Conservation (phyloP, 352 stramenopile species). For the Paralagenidium karlingii region DNA sequence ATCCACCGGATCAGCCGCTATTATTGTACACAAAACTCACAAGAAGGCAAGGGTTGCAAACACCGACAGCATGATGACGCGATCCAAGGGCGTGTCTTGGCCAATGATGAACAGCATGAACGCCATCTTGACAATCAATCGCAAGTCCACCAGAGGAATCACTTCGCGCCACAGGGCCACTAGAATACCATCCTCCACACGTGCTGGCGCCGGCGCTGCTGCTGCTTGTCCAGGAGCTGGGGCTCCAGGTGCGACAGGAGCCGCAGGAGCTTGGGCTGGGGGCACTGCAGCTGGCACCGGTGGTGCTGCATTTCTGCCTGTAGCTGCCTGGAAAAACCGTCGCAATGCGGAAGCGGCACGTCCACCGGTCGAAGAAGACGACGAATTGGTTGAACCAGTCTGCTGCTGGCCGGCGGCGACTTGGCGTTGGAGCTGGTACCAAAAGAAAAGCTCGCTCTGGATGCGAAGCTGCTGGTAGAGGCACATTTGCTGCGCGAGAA, state of each 20-base stretch:
- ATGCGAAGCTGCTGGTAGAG: too few species aligned
- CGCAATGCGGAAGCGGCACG: too few species aligned
- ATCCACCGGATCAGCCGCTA: not conserved
- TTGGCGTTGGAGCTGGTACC: too few species aligned
- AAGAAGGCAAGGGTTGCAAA: conserved; percentile 68
- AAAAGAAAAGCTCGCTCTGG: too few species aligned
- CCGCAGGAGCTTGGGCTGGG: conserved; percentile 5
- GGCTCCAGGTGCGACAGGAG: not conserved
- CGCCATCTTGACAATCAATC: conserved; percentile 72
- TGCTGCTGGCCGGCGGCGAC: too few species aligned
- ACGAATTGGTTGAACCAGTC: too few species aligned
- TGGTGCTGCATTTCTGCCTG: conserved; percentile 3
- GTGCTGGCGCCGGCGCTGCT: too few species aligned
- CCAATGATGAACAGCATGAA: conserved; percentile 86
- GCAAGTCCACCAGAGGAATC: conserved; percentile 48
- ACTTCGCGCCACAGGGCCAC: conserved; percentile 43
- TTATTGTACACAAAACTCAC: conserved; percentile 10
- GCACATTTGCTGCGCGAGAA: too few species aligned
- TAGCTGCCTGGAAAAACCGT: too few species aligned
- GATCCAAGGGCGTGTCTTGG: conserved; percentile 65
- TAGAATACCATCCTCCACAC: conserved; percentile 12
- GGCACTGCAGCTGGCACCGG: not conserved
- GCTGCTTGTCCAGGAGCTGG: not conserved
- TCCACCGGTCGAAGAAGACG: too few species aligned
- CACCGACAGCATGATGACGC: conserved; percentile 55